Conservation (phyloP, 1,284 basidiomycete genomes). For the Limonomyces culmigenus region DNA sequence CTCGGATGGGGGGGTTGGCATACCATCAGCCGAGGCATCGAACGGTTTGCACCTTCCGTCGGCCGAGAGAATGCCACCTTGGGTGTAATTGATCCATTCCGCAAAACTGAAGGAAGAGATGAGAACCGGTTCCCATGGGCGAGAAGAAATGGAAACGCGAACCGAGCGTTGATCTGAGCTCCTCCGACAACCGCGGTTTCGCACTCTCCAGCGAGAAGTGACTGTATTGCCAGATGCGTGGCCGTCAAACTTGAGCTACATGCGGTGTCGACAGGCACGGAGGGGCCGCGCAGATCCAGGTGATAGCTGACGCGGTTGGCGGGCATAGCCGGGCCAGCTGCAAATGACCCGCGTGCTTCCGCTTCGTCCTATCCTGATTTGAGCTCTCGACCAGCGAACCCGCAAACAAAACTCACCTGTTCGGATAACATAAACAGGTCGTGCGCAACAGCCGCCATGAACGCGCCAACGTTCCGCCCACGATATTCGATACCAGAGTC, state of each 20-base stretch:
- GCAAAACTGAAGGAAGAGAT: not conserved
- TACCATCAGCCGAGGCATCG: conserved; percentile 1
- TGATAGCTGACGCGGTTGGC: conserved; percentile 33
- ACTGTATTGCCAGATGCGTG: conserved; percentile 28
- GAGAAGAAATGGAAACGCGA: not conserved
- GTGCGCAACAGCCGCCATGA: conserved; percentile 14
- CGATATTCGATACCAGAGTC: conserved; percentile 26
- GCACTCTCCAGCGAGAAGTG: conserved; percentile 25
- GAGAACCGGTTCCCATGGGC: not conserved
- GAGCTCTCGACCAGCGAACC: not conserved
- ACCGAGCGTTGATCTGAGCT: conserved; percentile 23
- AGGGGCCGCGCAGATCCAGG: conserved; percentile 28
- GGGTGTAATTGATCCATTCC: no score
- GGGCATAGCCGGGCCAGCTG: conserved; percentile 18
- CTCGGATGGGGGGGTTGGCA: not conserved
- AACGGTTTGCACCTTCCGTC: conserved; percentile 3
- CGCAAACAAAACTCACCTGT: no score
- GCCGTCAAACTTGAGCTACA: conserved; percentile 24
- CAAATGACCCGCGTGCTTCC: conserved; percentile 21
- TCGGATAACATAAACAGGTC: no score
- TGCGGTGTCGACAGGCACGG: conserved; percentile 25
- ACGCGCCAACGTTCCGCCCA: conserved; percentile 20
- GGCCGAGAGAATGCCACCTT: not conserved
- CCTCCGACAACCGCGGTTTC: conserved; percentile 30
- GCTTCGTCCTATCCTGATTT: conserved; percentile 15